Conservation (phyloP, 2,329 filamentous ascomycete genomes). For the Neodidymelliopsis sp. region DNA sequence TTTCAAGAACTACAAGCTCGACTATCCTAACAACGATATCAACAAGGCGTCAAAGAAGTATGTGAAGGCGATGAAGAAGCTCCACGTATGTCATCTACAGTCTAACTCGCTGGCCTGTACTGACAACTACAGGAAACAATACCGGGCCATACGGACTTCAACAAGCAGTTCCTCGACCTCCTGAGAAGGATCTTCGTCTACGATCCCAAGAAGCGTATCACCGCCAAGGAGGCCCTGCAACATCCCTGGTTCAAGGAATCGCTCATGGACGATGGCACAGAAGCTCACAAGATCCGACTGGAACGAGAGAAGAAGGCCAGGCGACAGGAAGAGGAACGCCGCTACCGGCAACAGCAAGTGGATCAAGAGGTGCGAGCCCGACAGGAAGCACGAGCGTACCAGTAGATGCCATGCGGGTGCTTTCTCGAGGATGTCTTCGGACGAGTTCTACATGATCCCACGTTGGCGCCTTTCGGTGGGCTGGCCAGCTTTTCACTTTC, state of each 20-base stretch:
- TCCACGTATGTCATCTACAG: conserved; percentile 56
- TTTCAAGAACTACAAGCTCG: conserved; percentile 64
- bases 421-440: conserved; percentile 20
- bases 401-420: conserved; percentile 13
- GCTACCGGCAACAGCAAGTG: conserved; percentile 33
- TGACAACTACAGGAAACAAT: conserved; percentile 64
- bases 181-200: conserved; percentile 71
- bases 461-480: conserved; percentile 11
- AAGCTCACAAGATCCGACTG: conserved; percentile 66
- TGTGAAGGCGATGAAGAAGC: conserved; percentile 71
- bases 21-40: conserved; percentile 70
- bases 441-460: conserved; percentile 11
- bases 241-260: conserved; percentile 72
- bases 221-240: conserved; percentile 69
- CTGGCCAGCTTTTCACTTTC: conserved; percentile 32
- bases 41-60: conserved; percentile 70
- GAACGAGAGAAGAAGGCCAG: conserved; percentile 50
- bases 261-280: conserved; percentile 70
- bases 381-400: conserved; percentile 23
- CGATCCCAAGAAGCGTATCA: conserved; percentile 70
- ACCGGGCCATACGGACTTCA: conserved; percentile 65
- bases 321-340: conserved; percentile 42
- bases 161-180: conserved; percentile 68
- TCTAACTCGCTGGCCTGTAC: not conserved
- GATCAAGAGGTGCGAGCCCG: conserved; percentile 17